A percentile compares a stretch with the other conserved stretches of the same genome.
phyloP scores from a whole-genome alignment of 1,284 basidiomycete genomes.

The Malassezia nana region DNA sequence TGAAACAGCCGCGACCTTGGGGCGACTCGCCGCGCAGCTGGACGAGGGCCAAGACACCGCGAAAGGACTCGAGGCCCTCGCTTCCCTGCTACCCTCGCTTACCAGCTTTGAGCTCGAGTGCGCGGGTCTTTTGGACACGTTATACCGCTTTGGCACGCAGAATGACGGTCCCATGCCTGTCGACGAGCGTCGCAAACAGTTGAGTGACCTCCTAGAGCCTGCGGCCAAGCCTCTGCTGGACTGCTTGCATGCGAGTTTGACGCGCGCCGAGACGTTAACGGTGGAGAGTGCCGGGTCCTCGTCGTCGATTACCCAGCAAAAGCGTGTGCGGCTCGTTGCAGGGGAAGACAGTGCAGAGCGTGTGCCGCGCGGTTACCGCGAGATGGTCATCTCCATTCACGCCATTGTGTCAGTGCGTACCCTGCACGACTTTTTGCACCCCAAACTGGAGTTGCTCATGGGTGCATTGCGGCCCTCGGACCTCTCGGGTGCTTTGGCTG shows the following conservation, averaged over 20 bases:
- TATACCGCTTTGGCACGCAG: conserved; percentile 72
- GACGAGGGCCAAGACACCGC: conserved; percentile 1
- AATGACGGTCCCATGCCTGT: neutral
- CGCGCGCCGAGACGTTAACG: conserved; percentile 36
- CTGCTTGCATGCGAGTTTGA: conserved; percentile 38
- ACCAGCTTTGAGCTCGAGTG: conserved; percentile 84
- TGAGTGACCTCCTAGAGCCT: conserved; percentile 19
- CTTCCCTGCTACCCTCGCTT: conserved; percentile 65
- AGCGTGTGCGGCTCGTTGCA: conserved; percentile 39
- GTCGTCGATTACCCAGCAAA: conserved; percentile 33
- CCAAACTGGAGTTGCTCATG: conserved; percentile 28
- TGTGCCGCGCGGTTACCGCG: conserved; percentile 35
- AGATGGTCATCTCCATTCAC: conserved; percentile 42
- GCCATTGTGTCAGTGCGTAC: conserved; percentile 43
- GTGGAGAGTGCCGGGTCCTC: conserved; percentile 26
- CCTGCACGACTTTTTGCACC: conserved; percentile 42
- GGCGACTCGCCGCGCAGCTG: conserved; percentile 51
- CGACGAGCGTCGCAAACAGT: neutral
- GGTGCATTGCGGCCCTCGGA: conserved; percentile 54
- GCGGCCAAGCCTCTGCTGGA: conserved; percentile 27
- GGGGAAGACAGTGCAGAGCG: conserved; percentile 26
- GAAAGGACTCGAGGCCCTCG: conserved; percentile 62
- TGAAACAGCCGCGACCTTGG: conserved; percentile 1
- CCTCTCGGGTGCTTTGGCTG: conserved; percentile 78
- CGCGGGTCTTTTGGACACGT: conserved; percentile 78